Evolutionary conservation across 768 basidiomycete genomes (phyloP), one percentile per base, ranked within the genome.

Genomic region (Russula abietina): DNA sequence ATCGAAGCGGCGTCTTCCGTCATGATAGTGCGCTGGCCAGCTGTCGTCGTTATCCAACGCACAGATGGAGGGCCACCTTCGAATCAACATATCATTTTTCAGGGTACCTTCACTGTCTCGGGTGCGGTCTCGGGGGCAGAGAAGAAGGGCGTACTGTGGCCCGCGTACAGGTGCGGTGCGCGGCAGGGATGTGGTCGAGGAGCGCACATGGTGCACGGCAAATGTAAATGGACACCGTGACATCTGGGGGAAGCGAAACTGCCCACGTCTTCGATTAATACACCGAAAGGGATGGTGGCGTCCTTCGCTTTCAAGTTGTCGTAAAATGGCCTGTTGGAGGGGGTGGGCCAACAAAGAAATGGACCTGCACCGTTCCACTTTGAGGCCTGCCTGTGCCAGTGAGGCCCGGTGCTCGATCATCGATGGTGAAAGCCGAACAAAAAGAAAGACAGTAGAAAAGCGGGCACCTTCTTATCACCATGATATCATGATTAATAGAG

Each of bases 41-140:
- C 70, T 1, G 71, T 71, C 32, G 71, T 71, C 51, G 73, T 73
- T 59, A 73, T 73, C 72, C 72, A 73, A 14, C 68, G 68, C 45
- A 66, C 65, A 10, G 67, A 62, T 1, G 64, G 52, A 11, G 59
- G 61, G 30, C 70, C 69, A 48, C 61, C 19, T 66, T n/a, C 61
- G 50, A 72, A 71, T 69, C 70, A 71, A 28, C 72, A 69, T 30
- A 68, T 69, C 4, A 41, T 1, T 10, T 38, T 39, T 71, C 72
- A 73, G 0, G 64, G 52, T n/a, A 69, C 33, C 3, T 26, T 33
- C 24, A 26, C 59, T 0, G 55, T 28, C 26, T 24, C 19, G 14
- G 30, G 32, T 3, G 33, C 46, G 14, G 57, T 22, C 45, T 57
- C 49, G 10, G 36, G n/a, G 8, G 10, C n/a, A 17, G 46, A 45